Conservation (phyloP, 371 early-diverging fungal species). For the Mortierella sp. region DNA sequence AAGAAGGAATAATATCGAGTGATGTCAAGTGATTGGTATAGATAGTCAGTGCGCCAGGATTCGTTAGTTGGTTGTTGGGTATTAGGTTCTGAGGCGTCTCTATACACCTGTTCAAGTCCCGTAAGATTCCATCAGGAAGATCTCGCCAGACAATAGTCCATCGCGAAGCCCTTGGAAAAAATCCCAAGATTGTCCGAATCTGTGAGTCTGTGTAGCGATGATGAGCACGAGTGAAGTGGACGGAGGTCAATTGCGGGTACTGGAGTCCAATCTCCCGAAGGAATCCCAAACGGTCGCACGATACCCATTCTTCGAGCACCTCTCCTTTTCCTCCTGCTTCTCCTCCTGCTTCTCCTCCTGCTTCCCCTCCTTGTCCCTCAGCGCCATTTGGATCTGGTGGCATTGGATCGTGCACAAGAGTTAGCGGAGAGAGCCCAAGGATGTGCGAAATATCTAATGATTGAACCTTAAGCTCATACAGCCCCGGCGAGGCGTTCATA, state of each 20-base stretch:
- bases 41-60: neutral
- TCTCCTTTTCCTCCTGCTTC: neutral
- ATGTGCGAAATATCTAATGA: slow-evolving; percentile 1
- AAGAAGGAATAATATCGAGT: slow-evolving; percentile 25
- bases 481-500: slow-evolving; percentile 10
- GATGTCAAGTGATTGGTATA: slow-evolving; percentile 29
- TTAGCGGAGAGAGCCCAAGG: neutral
- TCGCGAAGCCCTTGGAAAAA: slow-evolving; percentile 23
- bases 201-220: slow-evolving; percentile 17
- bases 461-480: slow-evolving; percentile 28
- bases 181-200: slow-evolving; percentile 17
- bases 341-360: too few relatives aligned
- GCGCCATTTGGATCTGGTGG: neutral
- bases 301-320: neutral
- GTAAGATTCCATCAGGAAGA: slow-evolving; percentile 21
- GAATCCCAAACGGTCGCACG: slow-evolving; percentile 19
- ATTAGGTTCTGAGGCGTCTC: neutral
- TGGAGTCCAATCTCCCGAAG: slow-evolving; percentile 17
- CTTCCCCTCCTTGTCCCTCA: neutral
- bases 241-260: slow-evolving; percentile 26
- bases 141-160: slow-evolving; percentile 35
- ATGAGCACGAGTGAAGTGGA: slow-evolving; percentile 26
- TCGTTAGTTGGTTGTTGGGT: neutral
- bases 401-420: neutral
- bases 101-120: slow-evolving; percentile 26